phyloP scores from a whole-genome alignment of 176 grass and related monocot genomes.

The Musa troglodytarum region DNA sequence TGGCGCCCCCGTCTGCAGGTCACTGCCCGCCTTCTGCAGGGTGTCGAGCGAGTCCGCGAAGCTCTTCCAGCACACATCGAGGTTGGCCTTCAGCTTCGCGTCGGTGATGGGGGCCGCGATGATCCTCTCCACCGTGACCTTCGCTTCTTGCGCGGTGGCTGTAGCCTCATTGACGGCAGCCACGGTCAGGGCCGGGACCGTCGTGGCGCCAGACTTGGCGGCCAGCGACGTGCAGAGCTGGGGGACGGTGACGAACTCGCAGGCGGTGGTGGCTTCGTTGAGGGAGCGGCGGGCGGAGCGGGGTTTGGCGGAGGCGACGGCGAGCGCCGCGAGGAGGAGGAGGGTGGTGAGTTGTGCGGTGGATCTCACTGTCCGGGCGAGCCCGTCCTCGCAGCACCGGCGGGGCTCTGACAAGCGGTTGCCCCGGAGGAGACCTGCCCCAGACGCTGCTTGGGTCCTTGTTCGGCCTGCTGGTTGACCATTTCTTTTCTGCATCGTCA shows the following conservation, averaged over 20 bases:
- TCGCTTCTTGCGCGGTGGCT: not conserved
- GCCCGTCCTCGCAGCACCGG: too few species aligned
- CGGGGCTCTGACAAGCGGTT: too few species aligned
- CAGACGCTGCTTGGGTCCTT: too few species aligned
- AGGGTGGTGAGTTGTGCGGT: not conserved
- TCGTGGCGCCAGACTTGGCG: not conserved
- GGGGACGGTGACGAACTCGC: constrained; percentile 1
- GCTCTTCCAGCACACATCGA: too few species aligned
- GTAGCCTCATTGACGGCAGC: not conserved
- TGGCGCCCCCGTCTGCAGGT: too few species aligned
- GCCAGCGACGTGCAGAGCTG: not conserved
- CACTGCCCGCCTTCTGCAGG: too few species aligned
- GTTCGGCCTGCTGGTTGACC: too few species aligned
- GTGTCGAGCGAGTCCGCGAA: too few species aligned
- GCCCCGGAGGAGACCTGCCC: too few species aligned
- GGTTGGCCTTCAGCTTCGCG: not conserved
- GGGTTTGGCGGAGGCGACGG: not conserved
- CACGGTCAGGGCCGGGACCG: not conserved
- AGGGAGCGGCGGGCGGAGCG: not conserved
- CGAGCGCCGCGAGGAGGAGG: not conserved
- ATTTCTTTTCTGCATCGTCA: too few species aligned
- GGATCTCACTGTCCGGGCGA: too few species aligned
- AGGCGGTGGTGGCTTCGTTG: not conserved
- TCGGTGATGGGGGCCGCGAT: not conserved
- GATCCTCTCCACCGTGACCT: not conserved